phyloP scores from a whole-genome alignment of 2,329 filamentous ascomycete genomes.

The Trichophyton benhamiae region DNA sequence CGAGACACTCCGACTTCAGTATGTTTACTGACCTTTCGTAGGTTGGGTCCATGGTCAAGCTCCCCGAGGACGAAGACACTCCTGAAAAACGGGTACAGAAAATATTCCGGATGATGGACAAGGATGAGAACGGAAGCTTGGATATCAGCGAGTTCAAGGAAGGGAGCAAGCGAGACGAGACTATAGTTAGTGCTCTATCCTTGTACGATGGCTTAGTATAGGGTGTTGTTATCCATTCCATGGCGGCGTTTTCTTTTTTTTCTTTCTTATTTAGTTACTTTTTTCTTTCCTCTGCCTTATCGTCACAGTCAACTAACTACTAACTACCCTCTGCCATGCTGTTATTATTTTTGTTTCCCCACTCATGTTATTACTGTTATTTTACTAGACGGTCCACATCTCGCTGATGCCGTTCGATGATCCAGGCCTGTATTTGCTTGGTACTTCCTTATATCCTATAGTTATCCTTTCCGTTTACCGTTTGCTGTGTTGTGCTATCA shows the following conservation, averaged over 20 bases:
- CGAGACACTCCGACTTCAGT: neutral
- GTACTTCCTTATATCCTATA: neutral
- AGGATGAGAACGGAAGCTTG: constrained; percentile 94
- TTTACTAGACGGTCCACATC: neutral
- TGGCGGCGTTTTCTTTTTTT: neutral
- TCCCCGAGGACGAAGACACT: constrained; percentile 96
- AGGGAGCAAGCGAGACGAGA: constrained; percentile 96
- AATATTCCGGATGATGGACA: constrained; percentile 99
- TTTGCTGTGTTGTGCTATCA: neutral
- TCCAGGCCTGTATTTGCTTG: neutral
- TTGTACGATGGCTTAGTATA: constrained; percentile 92
- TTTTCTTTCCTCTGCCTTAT: too few relatives aligned
- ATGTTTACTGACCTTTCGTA: constrained; percentile 26
- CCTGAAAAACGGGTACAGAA: constrained; percentile 96
- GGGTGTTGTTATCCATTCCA: constrained; percentile 4
- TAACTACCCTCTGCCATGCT: neutral
- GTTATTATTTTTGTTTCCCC: neutral
- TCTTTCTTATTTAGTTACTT: neutral
- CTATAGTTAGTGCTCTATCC: constrained; percentile 91
- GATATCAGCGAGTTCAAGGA: constrained; percentile 99
- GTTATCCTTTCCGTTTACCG: neutral
- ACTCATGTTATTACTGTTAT: neutral
- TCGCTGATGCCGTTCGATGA: neutral
- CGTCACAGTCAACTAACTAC: neutral
- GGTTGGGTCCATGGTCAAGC: constrained; percentile 98